Evolutionary conservation across 129 eudicot genomes (phyloP), one percentile per base, ranked within the genome.

Genomic region (Pseudognaphalium luteoalbum): DNA sequence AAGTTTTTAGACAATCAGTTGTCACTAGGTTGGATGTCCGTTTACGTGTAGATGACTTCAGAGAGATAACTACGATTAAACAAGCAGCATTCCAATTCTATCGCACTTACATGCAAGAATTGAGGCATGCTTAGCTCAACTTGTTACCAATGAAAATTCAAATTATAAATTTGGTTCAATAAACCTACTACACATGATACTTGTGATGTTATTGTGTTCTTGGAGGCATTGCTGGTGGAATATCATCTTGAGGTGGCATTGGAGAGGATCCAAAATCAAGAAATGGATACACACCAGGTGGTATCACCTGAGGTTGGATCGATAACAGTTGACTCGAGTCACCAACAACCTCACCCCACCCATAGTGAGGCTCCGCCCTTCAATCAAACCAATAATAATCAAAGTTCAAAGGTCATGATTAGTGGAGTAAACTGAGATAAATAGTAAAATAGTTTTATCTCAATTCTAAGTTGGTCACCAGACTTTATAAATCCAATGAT

Each of bases 301-400:
- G 96, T 75, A 89, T 86, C 60, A 90, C 95, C 11, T 75, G 95
- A 10, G 98, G 95, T 70, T 84, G 72, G 78, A 88, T 92, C 3
- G 96, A 90, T 42, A 90, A 79, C 79, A 93, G 56, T 73, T 93
- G 98, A 68, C 74, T 85, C 17, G 98, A 93, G 85, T 93, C 97
- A 32, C 98, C 97, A 35, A 93, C 88, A 20, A 93, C 95, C 64
- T 93, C 98, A n/a, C 92, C 98, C 97, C 98, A 93, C 80, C 95
- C 97, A 61, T 90, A 93, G 76, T 93, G 97, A 78, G 96, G 97
- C 59, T 93, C 96, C 65, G 96, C 92, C 86, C 97, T 93, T 66
- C 70, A 76, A 87, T 51, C 20, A 74, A 28, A 75, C 76, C 10
- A 28, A 58, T 5, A 22, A 63, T 35, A n/a, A 47, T 12, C 8